phyloP scores from a whole-genome alignment of 1,139 yeast species.

The Entelexis paramagnoliae region DNA sequence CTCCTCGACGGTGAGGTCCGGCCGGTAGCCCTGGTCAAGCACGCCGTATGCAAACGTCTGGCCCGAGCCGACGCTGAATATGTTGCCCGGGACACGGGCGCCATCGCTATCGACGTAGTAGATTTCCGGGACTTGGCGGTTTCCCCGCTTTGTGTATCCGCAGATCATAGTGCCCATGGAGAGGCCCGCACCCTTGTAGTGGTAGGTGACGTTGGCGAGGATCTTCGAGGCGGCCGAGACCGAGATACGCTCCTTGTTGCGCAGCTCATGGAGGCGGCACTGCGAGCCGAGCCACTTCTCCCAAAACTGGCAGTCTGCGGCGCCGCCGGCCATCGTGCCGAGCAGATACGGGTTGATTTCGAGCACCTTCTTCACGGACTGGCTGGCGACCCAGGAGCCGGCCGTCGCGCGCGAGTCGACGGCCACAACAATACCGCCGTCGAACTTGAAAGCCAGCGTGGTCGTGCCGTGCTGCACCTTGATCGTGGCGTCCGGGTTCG shows the following conservation, averaged over 20 bases:
- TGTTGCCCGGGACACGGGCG: constrained; percentile 84
- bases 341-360: constrained; percentile 88
- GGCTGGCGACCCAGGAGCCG: constrained; percentile 97
- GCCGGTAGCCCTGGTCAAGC: constrained; percentile 75
- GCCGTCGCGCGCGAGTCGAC: constrained; percentile 99
- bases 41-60: constrained; percentile 99
- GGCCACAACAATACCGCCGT: constrained; percentile 93
- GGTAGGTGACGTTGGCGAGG: constrained; percentile 77
- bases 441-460: constrained; percentile 88
- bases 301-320: constrained; percentile 99
- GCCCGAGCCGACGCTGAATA: constrained; percentile 98
- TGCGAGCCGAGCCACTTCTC: constrained; percentile 98
- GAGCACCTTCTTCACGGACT: constrained; percentile 93
- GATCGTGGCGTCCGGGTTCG: constrained; percentile 87
- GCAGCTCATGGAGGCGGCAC: constrained; percentile 86
- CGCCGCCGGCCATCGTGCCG: constrained; percentile 99
- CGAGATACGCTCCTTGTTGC: constrained; percentile 88
- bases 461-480: constrained; percentile 98
- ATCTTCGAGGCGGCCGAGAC: constrained; percentile 97
- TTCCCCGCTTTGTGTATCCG: constrained; percentile 91
- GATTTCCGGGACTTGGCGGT: constrained; percentile 56
- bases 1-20: constrained; percentile 87
- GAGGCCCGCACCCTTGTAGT: constrained; percentile 96
- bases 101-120: constrained; percentile 98
- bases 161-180: constrained; percentile 99